Conservation (phyloP, 2,329 filamentous ascomycete species). For the Aureobasidium leucospermi region DNA sequence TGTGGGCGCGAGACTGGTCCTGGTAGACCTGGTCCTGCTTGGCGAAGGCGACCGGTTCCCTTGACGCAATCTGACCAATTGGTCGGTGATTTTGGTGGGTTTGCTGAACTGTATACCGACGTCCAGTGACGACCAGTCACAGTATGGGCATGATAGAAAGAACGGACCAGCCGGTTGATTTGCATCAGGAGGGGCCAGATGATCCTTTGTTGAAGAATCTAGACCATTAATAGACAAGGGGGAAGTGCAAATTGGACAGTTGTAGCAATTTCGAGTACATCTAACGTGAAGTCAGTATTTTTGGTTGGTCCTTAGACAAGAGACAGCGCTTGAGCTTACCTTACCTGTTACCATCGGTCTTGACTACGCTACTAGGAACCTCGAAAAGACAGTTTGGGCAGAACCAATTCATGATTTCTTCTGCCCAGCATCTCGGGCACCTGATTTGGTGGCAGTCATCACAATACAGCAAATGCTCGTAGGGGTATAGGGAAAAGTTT, state of each 20-base stretch:
- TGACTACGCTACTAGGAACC: slow-evolving; percentile 85
- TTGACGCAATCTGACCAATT: slow-evolving; percentile 38
- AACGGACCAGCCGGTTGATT: slow-evolving; percentile 16
- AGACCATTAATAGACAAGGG: slow-evolving; percentile 68
- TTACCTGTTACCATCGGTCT: slow-evolving; percentile 87
- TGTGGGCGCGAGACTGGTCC: not conserved
- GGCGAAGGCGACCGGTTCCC: slow-evolving; percentile 10
- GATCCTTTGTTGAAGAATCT: slow-evolving; percentile 46
- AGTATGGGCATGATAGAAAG: slow-evolving; percentile 77
- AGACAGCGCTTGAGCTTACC: slow-evolving; percentile 20
- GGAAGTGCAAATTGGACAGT: slow-evolving; percentile 82
- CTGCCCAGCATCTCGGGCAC: slow-evolving; percentile 82
- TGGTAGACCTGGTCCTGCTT: not conserved
- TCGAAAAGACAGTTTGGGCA: slow-evolving; percentile 95
- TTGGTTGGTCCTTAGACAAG: not conserved
- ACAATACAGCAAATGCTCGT: slow-evolving; percentile 92
- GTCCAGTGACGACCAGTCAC: slow-evolving; percentile 85
- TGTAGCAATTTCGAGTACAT: slow-evolving; percentile 85
- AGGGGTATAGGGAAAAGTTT: slow-evolving; percentile 85
- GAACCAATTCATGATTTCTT: slow-evolving; percentile 92
- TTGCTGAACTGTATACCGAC: slow-evolving; percentile 83
- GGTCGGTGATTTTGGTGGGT: slow-evolving; percentile 74
- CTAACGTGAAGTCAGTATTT: slow-evolving; percentile 19
- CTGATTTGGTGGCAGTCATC: slow-evolving; percentile 96
- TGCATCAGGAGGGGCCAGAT: slow-evolving; percentile 18